Evolutionary conservation across 306 rosid species (phyloP).

Genomic region (Castanea sativa): DNA sequence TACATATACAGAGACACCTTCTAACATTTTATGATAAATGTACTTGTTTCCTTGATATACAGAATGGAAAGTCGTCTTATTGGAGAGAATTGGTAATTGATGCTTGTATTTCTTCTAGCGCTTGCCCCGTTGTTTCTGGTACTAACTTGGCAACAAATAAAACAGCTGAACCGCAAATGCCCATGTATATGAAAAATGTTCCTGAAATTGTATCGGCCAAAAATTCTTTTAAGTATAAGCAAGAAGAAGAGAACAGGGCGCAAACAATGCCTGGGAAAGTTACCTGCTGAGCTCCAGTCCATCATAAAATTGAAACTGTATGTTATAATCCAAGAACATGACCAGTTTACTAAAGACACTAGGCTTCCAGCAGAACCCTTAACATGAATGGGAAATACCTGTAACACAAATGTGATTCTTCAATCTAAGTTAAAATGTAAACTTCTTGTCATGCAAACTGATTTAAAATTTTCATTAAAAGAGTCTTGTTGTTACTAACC

Average conservation of each 20-base stretch:
- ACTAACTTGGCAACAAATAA: constrained; percentile 35
- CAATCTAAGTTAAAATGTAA: not conserved
- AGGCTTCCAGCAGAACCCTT: constrained; percentile 54
- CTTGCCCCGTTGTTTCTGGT: constrained; percentile 35
- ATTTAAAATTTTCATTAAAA: not conserved
- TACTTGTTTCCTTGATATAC: not conserved
- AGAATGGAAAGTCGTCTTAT: not conserved
- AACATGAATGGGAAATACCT: constrained; percentile 38
- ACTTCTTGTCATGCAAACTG: not conserved
- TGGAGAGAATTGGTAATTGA: constrained; percentile 18
- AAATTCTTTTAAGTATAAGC: not conserved
- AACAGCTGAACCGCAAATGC: constrained; percentile 18
- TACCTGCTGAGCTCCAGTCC: constrained; percentile 50
- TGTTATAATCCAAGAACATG: constrained; percentile 35
- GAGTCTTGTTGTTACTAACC: not conserved
- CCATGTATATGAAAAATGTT: constrained; percentile 33
- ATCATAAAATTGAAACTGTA: constrained; percentile 33
- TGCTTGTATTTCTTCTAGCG: constrained; percentile 37
- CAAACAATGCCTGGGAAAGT: too few relatives aligned
- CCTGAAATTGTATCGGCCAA: not conserved
- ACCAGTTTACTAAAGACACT: constrained; percentile 24
- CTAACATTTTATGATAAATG: too few relatives aligned
- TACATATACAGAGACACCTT: too few relatives aligned
- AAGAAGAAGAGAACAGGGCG: not conserved
- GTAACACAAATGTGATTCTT: not conserved